These are phyloP conservation scores for Malassezia psittaci DNA, from an alignment of 1,284 basidiomycete species.

Conservation along the genomic window DNA sequence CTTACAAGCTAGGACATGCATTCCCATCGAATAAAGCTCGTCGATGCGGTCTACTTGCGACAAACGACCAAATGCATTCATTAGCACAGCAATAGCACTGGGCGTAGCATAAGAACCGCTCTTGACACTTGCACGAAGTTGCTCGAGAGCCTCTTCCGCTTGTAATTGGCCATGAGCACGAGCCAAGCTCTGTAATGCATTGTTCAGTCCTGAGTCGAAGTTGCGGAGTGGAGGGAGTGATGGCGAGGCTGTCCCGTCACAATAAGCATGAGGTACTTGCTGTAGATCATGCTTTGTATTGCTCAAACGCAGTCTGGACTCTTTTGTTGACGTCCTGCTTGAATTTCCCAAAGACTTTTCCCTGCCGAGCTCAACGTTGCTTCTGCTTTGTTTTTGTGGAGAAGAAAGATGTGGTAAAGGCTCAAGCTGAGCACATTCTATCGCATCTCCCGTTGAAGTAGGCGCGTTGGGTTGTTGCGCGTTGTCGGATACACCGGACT, in stretches of 20 bases:
- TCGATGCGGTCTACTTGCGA: slow-evolving; percentile 52
- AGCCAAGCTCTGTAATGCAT: neutral
- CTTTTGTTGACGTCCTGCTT: too few species aligned
- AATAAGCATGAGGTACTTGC: neutral
- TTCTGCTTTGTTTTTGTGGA: too few species aligned
- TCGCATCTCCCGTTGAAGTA: neutral
- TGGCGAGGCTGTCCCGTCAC: neutral
- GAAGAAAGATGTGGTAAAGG: neutral
- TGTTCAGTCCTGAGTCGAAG: neutral
- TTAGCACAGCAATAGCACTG: slow-evolving; percentile 27
- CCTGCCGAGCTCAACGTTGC: too few species aligned
- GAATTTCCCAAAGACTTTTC: too few species aligned
- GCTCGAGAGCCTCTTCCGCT: neutral
- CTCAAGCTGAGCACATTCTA: neutral
- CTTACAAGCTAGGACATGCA: slow-evolving; percentile 26
- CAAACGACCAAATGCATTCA: slow-evolving; percentile 48
- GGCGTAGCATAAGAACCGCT: slow-evolving; percentile 14
- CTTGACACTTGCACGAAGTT: neutral
- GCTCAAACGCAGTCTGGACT: too few species aligned
- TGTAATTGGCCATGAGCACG: slow-evolving; percentile 18
- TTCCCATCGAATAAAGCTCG: slow-evolving; percentile 53
- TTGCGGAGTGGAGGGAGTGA: slow-evolving; percentile 3
- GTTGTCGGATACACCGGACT: neutral
- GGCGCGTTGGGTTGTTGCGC: neutral
- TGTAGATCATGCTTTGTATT: too few species aligned